Percentiles rank a stretch among this genome's conserved stretches.
These are phyloP conservation scores for Catenaria anguillulae DNA, from an alignment of 371 early-diverging fungal genomes.

Conservation along the genomic window DNA sequence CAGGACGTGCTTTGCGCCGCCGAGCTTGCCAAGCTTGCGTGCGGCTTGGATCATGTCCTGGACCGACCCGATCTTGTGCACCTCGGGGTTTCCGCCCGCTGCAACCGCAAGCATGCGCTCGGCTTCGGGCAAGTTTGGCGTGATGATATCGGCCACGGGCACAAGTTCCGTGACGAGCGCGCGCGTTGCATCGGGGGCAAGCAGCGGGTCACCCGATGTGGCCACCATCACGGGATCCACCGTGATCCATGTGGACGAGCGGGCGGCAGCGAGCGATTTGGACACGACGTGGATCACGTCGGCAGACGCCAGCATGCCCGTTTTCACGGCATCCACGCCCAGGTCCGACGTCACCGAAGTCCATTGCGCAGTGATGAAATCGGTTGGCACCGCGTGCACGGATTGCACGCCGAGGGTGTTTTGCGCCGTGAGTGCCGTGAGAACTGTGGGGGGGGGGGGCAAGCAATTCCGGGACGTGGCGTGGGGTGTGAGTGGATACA, in stretches of 20 bases:
- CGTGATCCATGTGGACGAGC: constrained; percentile 24
- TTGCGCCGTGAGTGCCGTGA: constrained; percentile 68
- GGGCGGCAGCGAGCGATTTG: constrained; percentile 4
- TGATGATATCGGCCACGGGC: constrained; percentile 51
- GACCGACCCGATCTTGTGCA: constrained; percentile 24
- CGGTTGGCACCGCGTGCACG: constrained; percentile 40
- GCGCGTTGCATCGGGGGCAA: constrained; percentile 43
- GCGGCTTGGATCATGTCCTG: constrained; percentile 40
- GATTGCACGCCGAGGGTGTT: constrained; percentile 63
- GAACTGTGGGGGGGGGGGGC: constrained; percentile 14
- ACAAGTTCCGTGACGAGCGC: constrained; percentile 35
- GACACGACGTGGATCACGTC: constrained; percentile 43
- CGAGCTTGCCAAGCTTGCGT: constrained; percentile 25
- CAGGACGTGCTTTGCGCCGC: constrained; percentile 41
- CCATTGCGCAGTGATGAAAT: constrained; percentile 54
- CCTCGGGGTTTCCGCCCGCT: neutral
- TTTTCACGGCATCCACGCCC: constrained; percentile 59
- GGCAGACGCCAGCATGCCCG: constrained; percentile 56
- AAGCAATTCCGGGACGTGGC: too few species aligned
- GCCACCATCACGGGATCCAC: constrained; percentile 81
- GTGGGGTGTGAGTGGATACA: too few species aligned
- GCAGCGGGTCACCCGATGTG: constrained; percentile 48
- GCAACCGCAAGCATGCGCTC: constrained; percentile 28
- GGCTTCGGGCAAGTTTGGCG: constrained; percentile 73
- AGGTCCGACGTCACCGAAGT: constrained; percentile 58